Evolutionary conservation across 208 protist species (phyloP), one percentile per base, ranked within the genome.

Genomic region (Acanthamoeba royreba): DNA sequence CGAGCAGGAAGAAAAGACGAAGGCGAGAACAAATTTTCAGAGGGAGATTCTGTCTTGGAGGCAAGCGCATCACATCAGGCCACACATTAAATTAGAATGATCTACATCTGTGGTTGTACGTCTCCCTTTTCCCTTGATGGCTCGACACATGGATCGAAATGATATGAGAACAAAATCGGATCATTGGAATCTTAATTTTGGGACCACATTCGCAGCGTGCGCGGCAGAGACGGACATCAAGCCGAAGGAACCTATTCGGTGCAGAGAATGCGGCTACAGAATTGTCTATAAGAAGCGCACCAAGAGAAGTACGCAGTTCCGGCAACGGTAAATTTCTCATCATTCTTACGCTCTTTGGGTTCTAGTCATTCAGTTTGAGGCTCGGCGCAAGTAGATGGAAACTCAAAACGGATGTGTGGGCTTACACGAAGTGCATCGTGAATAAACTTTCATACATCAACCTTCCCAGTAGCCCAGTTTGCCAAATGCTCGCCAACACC

Each of bases 211-310:
- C 2, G 8, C 45, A 96, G 94, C 83, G 31, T 96, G 94, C 72
- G 93, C 79, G 91, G 4, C 19, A 55, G 94, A 96, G 85, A 93
- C 92, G 7, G 83, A 95, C 38, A 94, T 96, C 33, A 93, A 90
- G 63, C 91, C 94, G 58, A 94, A 93, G 49, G 93, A 95, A 55
- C 55, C 77, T 86, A 86, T 96, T 33, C 86, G 47, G 33, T 96
- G 94, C 58, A 96, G 95, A 49, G 93, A 94, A 53, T 96, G 94
- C 7, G 94, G 89, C 15, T 79, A 96, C 87, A 72, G 94, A 66
- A 96, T 96, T 47, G 49, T 96, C 88, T 96, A 95, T 72, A 96
- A 96, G 66, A 96, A 96, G 88, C 94, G 94, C 63, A 95, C 94
- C 47, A 94, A 94, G 89, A 92, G 52, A 47, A 72, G 94, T 95